Conservation (phyloP, 2,329 filamentous ascomycete genomes). For the Venturia asperata region DNA sequence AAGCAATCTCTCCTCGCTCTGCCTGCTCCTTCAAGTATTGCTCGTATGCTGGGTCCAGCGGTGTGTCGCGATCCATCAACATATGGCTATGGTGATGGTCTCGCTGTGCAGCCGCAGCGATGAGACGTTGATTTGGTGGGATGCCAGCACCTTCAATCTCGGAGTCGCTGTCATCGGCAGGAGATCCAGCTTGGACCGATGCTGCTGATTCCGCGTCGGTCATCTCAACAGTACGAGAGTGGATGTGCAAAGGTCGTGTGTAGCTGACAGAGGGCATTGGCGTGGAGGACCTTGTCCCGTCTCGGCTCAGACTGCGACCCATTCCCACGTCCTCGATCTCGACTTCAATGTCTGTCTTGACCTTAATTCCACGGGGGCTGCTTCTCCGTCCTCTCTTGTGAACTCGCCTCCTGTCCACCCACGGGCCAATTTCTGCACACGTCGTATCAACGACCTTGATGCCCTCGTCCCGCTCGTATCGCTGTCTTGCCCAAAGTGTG, state of each 20-base stretch:
- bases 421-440: slow-evolving; percentile 58
- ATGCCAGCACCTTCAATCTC: slow-evolving; percentile 9
- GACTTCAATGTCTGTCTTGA: slow-evolving; percentile 38
- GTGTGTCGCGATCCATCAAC: background rate
- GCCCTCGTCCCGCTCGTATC: slow-evolving; percentile 69
- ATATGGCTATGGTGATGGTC: slow-evolving; percentile 44
- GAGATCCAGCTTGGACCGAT: background rate
- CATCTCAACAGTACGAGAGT: slow-evolving; percentile 16
- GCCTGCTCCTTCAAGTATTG: slow-evolving; percentile 66
- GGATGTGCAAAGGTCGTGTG: slow-evolving; percentile 7
- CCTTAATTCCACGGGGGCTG: slow-evolving; percentile 30
- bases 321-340: slow-evolving; percentile 28
- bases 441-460: slow-evolving; percentile 65
- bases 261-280: slow-evolving; percentile 11
- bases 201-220: slow-evolving; percentile 13
- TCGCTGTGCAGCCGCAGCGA: slow-evolving; percentile 58
- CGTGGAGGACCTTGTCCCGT: slow-evolving; percentile 7
- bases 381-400: slow-evolving; percentile 18
- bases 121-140: slow-evolving; percentile 48
- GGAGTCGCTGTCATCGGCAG: slow-evolving; percentile 11
- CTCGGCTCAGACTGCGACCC: background rate
- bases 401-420: slow-evolving; percentile 38
- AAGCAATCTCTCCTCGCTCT: slow-evolving; percentile 45
- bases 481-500: slow-evolving; percentile 74
- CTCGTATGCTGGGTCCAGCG: slow-evolving; percentile 64